phyloP scores from a whole-genome alignment of 2,329 filamentous ascomycete species.

The Nemania abortiva region DNA sequence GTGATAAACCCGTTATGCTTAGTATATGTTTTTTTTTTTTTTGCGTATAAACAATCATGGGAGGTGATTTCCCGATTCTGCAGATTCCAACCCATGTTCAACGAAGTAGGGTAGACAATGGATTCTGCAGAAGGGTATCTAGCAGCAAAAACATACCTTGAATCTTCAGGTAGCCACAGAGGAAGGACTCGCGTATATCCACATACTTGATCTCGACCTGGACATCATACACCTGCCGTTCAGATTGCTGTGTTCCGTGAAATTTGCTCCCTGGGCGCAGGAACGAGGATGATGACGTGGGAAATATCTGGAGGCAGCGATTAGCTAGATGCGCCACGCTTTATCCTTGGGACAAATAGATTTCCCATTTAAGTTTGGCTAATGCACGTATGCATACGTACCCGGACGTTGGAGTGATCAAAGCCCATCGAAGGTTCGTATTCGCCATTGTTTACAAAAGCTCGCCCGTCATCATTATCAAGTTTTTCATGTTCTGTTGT shows the following conservation, averaged over 20 bases:
- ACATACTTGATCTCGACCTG: conserved; percentile 98
- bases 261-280: conserved; percentile 90
- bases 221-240: conserved; percentile 92
- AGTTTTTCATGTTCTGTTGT: conserved; percentile 43
- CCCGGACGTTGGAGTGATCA: conserved; percentile 67
- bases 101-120: background rate
- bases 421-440: conserved; percentile 60
- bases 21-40: conserved; percentile 8
- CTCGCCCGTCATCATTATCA: conserved; percentile 39
- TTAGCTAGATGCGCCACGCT: conserved; percentile 27
- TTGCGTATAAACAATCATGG: background rate
- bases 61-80: background rate
- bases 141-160: conserved; percentile 73
- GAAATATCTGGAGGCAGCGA: conserved; percentile 68
- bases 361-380: conserved; percentile 2
- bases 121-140: conserved; percentile 7
- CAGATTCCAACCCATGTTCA: background rate
- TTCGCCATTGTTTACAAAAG: conserved; percentile 38
- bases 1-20: conserved; percentile 1
- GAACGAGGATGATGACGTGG: conserved; percentile 86
- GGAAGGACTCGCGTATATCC: conserved; percentile 90
- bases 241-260: conserved; percentile 90
- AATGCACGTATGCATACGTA: conserved; percentile 53
- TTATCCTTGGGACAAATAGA: background rate
- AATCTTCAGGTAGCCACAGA: conserved; percentile 95